Evolutionary conservation across 306 rosid genomes (phyloP).

Genomic region (Dicorynia guianensis): DNA sequence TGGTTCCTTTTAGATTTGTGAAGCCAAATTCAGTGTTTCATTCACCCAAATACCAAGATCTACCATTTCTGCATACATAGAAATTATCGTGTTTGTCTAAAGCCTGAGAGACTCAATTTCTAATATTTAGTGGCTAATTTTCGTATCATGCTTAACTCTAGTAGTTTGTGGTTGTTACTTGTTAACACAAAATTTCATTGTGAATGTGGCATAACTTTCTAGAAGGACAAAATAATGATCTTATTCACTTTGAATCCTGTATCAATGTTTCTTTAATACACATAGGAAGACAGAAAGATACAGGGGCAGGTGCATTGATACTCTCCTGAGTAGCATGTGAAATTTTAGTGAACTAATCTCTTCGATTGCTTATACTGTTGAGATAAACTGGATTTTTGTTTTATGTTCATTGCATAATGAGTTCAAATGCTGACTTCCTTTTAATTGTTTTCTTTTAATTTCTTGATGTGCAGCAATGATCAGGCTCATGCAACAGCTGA

Average conservation of each 20-base stretch:
- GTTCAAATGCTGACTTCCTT: constrained; percentile 35
- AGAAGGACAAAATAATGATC: constrained; percentile 28
- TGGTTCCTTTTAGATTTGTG: background rate
- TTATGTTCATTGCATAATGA: constrained; percentile 37
- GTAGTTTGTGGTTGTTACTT: constrained; percentile 16
- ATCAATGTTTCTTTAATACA: constrained; percentile 11
- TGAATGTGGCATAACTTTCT: constrained; percentile 28
- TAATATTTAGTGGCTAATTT: constrained; percentile 23
- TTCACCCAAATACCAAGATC: constrained; percentile 8
- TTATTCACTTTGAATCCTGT: constrained; percentile 16
- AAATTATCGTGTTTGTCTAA: constrained; percentile 11
- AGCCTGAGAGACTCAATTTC: constrained; percentile 19
- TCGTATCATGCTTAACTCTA: constrained; percentile 23
- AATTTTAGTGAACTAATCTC: constrained; percentile 25
- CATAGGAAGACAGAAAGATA: constrained; percentile 20
- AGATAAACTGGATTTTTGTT: constrained; percentile 27
- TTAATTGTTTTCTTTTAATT: constrained; percentile 15
- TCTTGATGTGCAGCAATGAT: constrained; percentile 57
- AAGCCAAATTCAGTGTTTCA: constrained; percentile 21
- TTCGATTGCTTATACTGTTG: constrained; percentile 34
- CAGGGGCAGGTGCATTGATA: constrained; percentile 28
- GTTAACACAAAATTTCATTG: constrained; percentile 31
- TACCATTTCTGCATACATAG: constrained; percentile 3
- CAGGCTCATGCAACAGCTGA: constrained; percentile 48
- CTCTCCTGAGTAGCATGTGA: constrained; percentile 18